Conservation (phyloP, 768 basidiomycete species). For the Trametes cinnabarina region DNA sequence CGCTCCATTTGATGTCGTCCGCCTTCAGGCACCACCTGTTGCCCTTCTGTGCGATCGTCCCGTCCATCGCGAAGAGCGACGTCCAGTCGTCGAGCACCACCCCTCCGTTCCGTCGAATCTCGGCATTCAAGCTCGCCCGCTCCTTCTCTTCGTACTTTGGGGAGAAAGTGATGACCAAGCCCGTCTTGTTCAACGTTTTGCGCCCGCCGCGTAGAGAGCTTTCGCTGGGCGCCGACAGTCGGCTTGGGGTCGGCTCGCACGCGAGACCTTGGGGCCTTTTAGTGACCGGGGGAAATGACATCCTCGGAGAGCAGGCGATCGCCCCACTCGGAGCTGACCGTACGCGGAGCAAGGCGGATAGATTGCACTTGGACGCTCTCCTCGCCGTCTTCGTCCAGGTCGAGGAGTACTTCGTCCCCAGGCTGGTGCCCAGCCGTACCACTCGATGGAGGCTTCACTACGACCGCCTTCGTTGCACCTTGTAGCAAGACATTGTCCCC, state of each 20-base stretch:
- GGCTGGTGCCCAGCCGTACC: neutral
- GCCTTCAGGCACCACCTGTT: constrained; percentile 54
- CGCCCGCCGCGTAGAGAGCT: constrained; percentile 32
- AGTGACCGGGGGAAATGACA: constrained; percentile 41
- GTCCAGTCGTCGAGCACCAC: constrained; percentile 62
- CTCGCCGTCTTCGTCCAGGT: constrained; percentile 38
- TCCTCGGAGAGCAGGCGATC: constrained; percentile 47
- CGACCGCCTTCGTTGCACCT: constrained; percentile 23
- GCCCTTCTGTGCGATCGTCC: constrained; percentile 39
- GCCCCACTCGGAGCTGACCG: constrained; percentile 51
- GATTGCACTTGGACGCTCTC: constrained; percentile 33
- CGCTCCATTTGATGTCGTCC: constrained; percentile 47
- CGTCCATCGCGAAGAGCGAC: constrained; percentile 54
- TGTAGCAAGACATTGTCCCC: constrained; percentile 57
- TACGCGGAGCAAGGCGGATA: constrained; percentile 51
- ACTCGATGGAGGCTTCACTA: constrained; percentile 12
- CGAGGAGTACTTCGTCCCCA: constrained; percentile 35
- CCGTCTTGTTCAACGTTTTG: constrained; percentile 42
- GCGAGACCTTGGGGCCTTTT: constrained; percentile 35
- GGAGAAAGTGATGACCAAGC: constrained; percentile 57
- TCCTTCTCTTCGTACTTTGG: constrained; percentile 37
- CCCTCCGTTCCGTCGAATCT: constrained; percentile 54
- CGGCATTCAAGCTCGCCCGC: constrained; percentile 41
- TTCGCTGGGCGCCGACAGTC: constrained; percentile 39
- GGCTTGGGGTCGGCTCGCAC: constrained; percentile 51